phyloP scores from a whole-genome alignment of 805 yeast genomes.

The Kodamaea restingae region DNA sequence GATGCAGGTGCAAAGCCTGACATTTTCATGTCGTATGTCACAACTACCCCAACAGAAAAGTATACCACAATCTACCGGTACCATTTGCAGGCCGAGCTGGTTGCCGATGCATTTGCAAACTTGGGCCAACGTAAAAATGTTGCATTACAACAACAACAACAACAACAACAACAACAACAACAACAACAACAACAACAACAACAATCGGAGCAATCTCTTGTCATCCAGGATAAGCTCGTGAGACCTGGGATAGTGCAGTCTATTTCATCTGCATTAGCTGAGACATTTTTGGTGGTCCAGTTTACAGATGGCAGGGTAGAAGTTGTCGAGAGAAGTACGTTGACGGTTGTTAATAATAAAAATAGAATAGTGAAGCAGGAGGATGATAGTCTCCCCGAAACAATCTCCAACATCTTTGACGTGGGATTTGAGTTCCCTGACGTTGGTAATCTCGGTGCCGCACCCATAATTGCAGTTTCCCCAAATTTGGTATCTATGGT shows the following conservation, averaged over 20 bases:
- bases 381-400: background rate
- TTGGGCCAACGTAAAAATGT: conserved; percentile 23
- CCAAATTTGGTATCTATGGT: conserved; percentile 47
- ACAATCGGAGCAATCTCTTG: conserved; percentile 12
- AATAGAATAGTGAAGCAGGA: conserved; percentile 3
- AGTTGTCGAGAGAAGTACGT: conserved; percentile 36
- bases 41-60: conserved; percentile 10
- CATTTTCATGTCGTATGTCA: conserved; percentile 40
- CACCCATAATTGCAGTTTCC: conserved; percentile 35
- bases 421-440: conserved; percentile 51
- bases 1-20: conserved; percentile 42
- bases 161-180: too few species aligned
- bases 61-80: conserved; percentile 27
- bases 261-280: conserved; percentile 34
- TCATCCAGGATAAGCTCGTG: conserved; percentile 25
- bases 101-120: conserved; percentile 29
- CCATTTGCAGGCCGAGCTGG: conserved; percentile 19
- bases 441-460: conserved; percentile 14
- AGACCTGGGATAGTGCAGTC: conserved; percentile 26
- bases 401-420: conserved; percentile 43
- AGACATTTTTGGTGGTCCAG: conserved; percentile 35
- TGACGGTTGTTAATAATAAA: conserved; percentile 19
- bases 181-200: too few species aligned
- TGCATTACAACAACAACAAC: background rate
- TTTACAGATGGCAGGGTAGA: conserved; percentile 45